Evolutionary conservation across 2,329 filamentous ascomycete species (phyloP).

Genomic region (Aspergillus arachidicola): DNA sequence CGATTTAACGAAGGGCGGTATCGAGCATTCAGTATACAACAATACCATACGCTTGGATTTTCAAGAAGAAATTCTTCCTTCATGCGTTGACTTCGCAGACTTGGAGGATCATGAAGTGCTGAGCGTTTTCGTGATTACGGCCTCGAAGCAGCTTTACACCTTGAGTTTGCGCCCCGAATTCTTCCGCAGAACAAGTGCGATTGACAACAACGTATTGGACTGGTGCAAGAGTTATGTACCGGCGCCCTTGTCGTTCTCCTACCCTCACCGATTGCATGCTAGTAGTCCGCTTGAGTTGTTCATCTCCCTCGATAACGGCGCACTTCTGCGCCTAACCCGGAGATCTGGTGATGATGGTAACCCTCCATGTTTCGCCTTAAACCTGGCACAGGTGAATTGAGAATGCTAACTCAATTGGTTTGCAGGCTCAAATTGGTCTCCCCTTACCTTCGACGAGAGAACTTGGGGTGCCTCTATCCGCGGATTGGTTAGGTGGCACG

Average conservation of each 20-base stretch:
- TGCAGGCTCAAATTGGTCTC: slow-evolving; percentile 46
- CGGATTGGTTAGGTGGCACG: slow-evolving; percentile 49
- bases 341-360: slow-evolving; percentile 55
- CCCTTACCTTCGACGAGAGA: slow-evolving; percentile 51
- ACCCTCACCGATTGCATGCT: slow-evolving; percentile 79
- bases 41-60: slow-evolving; percentile 80
- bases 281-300: slow-evolving; percentile 73
- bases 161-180: slow-evolving; percentile 81
- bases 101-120: slow-evolving; percentile 75
- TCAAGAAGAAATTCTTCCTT: slow-evolving; percentile 69
- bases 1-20: slow-evolving; percentile 73
- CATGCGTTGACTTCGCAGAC: slow-evolving; percentile 83
- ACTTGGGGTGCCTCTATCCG: slow-evolving; percentile 53
- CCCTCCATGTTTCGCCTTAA: slow-evolving; percentile 14
- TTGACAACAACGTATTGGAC: slow-evolving; percentile 73
- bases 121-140: slow-evolving; percentile 77
- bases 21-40: slow-evolving; percentile 66
- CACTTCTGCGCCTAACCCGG: slow-evolving; percentile 67
- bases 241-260: slow-evolving; percentile 73
- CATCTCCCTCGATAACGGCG: slow-evolving; percentile 61
- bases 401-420: slow-evolving; percentile 13
- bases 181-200: slow-evolving; percentile 70
- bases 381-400: slow-evolving; percentile 8
- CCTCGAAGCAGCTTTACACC: slow-evolving; percentile 77
- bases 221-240: slow-evolving; percentile 75